A percentile compares a stretch with the other conserved stretches of the same genome.
These are phyloP conservation scores for Suhomyces coccinellae DNA, from an alignment of 1,139 yeast genomes.

Conservation along the genomic window DNA sequence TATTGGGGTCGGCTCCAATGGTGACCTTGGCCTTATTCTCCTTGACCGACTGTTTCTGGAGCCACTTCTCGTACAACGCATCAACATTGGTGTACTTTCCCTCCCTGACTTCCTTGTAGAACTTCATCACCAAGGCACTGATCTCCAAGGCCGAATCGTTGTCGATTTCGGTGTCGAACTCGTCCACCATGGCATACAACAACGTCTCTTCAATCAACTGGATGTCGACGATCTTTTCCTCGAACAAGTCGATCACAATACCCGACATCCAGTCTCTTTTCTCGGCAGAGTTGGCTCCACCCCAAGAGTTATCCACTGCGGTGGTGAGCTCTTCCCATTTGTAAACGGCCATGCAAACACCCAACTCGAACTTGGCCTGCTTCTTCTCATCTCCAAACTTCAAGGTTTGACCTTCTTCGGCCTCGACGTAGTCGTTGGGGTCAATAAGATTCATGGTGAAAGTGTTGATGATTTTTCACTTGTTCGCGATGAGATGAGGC, in stretches of 20 bases:
- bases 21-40: constrained; percentile 29
- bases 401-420: constrained; percentile 41
- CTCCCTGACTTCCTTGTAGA: constrained; percentile 63
- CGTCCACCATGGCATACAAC: constrained; percentile 90
- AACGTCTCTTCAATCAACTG: constrained; percentile 82
- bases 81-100: constrained; percentile 59
- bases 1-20: constrained; percentile 57
- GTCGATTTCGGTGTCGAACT: constrained; percentile 83
- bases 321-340: constrained; percentile 85
- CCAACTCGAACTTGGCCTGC: constrained; percentile 88
- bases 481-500: constrained; percentile 7
- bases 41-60: constrained; percentile 43
- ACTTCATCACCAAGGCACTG: constrained; percentile 62
- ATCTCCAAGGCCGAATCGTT: constrained; percentile 83
- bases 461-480: constrained; percentile 6
- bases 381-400: constrained; percentile 60
- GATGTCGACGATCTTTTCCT: constrained; percentile 65
- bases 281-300: constrained; percentile 87
- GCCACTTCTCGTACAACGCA: constrained; percentile 58
- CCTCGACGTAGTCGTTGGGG: constrained; percentile 49
- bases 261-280: constrained; percentile 53
- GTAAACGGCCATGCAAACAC: constrained; percentile 85
- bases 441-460: constrained; percentile 35
- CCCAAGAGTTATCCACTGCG: constrained; percentile 98
- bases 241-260: constrained; percentile 52